Percentiles rank a stretch among this genome's conserved stretches.
These are phyloP conservation scores for Colletotrichum sp. DNA, from an alignment of 2,329 filamentous ascomycete genomes.

Conservation along the genomic window DNA sequence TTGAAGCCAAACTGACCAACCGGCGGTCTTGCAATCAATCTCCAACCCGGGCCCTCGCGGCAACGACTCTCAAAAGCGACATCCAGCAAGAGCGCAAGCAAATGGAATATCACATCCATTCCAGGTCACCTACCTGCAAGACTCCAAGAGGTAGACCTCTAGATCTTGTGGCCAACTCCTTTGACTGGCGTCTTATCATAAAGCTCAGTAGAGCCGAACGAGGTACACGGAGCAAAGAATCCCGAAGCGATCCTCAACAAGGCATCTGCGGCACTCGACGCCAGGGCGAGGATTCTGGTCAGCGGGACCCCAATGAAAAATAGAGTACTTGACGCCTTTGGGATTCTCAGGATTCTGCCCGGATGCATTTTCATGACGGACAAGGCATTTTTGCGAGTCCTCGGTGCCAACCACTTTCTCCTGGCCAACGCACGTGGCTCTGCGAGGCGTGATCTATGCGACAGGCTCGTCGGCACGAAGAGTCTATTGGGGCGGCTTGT, in stretches of 20 bases:
- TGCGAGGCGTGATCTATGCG: not conserved
- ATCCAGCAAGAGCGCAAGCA: not conserved
- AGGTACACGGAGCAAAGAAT: not conserved
- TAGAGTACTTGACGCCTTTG: not conserved
- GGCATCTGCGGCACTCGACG: not conserved
- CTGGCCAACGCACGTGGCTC: not conserved
- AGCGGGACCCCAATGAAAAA: not conserved
- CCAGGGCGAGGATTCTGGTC: not conserved
- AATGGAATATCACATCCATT: not conserved
- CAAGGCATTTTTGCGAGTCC: too few relatives aligned
- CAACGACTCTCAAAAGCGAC: not conserved
- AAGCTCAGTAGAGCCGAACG: not conserved
- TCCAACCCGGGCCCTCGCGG: not conserved
- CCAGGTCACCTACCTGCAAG: not conserved
- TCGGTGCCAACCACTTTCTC: not conserved
- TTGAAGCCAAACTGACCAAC: not conserved
- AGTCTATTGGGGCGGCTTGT: not conserved
- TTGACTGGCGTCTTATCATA: not conserved
- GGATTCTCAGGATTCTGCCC: not conserved
- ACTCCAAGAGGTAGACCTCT: not conserved
- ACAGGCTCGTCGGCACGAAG: not conserved
- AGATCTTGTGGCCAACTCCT: not conserved
- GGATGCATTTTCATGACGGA: not conserved
- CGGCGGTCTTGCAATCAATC: not conserved
- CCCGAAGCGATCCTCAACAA: not conserved